Conservation (phyloP, 2,329 filamentous ascomycete genomes). For the Pseudocercospora vitis region DNA sequence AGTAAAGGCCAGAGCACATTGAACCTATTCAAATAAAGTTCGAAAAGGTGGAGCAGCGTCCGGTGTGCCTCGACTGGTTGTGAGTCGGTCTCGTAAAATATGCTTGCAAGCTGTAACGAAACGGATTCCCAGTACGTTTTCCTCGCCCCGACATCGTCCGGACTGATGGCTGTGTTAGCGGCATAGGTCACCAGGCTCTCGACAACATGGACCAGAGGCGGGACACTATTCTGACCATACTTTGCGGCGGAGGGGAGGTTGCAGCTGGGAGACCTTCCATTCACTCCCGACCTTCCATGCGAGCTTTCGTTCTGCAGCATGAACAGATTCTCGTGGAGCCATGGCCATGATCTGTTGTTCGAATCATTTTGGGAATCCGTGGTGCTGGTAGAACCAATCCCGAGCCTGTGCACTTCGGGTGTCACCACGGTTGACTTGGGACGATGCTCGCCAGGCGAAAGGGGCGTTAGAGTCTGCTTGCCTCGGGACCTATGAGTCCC, state of each 20-base stretch:
- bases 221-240: not conserved
- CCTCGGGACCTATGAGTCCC: not conserved
- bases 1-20: conserved; percentile 21
- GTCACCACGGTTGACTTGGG: not conserved
- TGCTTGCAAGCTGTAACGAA: conserved; percentile 20
- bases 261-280: not conserved
- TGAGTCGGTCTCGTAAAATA: conserved; percentile 7
- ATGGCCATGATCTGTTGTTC: conserved; percentile 16
- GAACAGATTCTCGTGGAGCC: conserved; percentile 20
- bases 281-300: not conserved
- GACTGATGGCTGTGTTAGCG: conserved; percentile 18
- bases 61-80: conserved; percentile 7
- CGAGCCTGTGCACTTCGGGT: not conserved
- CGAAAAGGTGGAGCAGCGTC: conserved; percentile 16
- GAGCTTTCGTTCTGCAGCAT: conserved; percentile 8
- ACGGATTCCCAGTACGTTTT: conserved; percentile 20
- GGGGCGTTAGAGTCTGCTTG: not conserved
- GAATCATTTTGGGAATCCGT: not conserved
- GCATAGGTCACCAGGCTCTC: conserved; percentile 19
- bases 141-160: conserved; percentile 12
- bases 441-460: not conserved
- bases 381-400: not conserved
- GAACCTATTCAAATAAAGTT: conserved; percentile 19
- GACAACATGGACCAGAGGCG: conserved; percentile 12
- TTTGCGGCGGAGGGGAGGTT: not conserved